Conservation (phyloP, 1,139 yeast genomes). For the Taiozyma sp. region DNA sequence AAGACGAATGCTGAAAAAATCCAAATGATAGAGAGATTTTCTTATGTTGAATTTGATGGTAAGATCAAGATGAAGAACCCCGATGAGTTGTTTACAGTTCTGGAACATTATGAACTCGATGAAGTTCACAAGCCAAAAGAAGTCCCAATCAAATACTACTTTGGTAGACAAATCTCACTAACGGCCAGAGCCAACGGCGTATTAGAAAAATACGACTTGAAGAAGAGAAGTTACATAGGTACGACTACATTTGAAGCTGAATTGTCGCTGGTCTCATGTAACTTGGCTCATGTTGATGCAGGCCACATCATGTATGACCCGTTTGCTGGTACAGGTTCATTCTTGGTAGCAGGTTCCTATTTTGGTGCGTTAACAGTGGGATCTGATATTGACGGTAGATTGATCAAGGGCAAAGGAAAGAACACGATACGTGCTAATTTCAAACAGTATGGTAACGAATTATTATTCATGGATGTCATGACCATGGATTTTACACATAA, state of each 20-base stretch:
- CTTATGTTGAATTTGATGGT: slow-evolving; percentile 70
- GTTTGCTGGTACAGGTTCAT: slow-evolving; percentile 95
- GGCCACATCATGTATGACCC: slow-evolving; percentile 85
- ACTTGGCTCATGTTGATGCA: slow-evolving; percentile 68
- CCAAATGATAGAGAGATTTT: slow-evolving; percentile 65
- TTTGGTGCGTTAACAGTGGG: slow-evolving; percentile 83
- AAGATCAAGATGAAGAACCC: slow-evolving; percentile 76
- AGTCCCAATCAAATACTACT: slow-evolving; percentile 56
- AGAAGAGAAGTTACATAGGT: slow-evolving; percentile 83
- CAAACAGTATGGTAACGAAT: slow-evolving; percentile 60
- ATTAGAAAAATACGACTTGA: slow-evolving; percentile 76
- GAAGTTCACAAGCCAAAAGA: slow-evolving; percentile 48
- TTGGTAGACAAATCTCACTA: slow-evolving; percentile 67
- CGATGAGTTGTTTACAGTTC: slow-evolving; percentile 61
- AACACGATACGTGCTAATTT: slow-evolving; percentile 61
- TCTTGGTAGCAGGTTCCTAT: slow-evolving; percentile 82
- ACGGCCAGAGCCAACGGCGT: slow-evolving; percentile 60
- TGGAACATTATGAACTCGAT: slow-evolving; percentile 61
- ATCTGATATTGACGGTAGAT: slow-evolving; percentile 87
- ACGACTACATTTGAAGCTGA: slow-evolving; percentile 97
- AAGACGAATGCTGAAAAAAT: slow-evolving; percentile 51
- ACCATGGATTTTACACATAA: slow-evolving; percentile 96
- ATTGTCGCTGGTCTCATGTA: slow-evolving; percentile 76
- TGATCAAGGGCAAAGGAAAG: slow-evolving; percentile 68
- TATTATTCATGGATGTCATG: slow-evolving; percentile 65